phyloP scores from a whole-genome alignment of 768 basidiomycete species.

The Gloeophyllum trabeum region DNA sequence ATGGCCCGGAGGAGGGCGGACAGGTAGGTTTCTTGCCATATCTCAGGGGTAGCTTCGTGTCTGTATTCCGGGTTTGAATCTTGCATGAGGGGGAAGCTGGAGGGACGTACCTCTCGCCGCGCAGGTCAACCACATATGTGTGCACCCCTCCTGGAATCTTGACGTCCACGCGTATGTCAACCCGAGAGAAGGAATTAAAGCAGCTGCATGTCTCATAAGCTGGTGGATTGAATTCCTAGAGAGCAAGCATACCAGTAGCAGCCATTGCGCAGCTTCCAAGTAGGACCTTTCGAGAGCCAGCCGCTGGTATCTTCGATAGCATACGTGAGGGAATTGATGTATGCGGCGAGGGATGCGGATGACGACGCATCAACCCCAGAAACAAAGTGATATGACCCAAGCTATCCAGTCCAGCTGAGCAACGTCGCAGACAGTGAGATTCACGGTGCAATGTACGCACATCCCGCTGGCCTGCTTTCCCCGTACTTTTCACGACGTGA shows the following conservation, averaged over 20 bases:
- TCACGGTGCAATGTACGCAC: conserved; percentile 32
- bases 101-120: conserved; percentile 79
- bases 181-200: conserved; percentile 96
- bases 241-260: conserved; percentile 68
- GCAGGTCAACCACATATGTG: conserved; percentile 86
- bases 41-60: conserved; percentile 81
- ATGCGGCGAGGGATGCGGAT: conserved; percentile 93
- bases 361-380: conserved; percentile 99
- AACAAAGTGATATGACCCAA: conserved; percentile 94
- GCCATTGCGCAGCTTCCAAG: conserved; percentile 89
- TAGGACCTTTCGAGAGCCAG: conserved; percentile 81
- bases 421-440: conserved; percentile 3
- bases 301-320: conserved; percentile 82
- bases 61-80: conserved; percentile 23
- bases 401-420: conserved; percentile 32
- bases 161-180: conserved; percentile 94
- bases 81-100: background rate
- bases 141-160: conserved; percentile 97
- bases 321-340: conserved; percentile 97
- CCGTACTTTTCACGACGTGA: conserved; percentile 89
- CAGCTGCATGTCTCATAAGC: conserved; percentile 36
- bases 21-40: conserved; percentile 97
- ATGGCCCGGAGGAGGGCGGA: conserved; percentile 88
- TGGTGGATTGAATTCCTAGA: background rate
- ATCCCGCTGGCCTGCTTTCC: conserved; percentile 75